Base-by-base conservation (phyloP, 768 basidiomycete species). In the Neoboletus subvelutipes region DNA sequence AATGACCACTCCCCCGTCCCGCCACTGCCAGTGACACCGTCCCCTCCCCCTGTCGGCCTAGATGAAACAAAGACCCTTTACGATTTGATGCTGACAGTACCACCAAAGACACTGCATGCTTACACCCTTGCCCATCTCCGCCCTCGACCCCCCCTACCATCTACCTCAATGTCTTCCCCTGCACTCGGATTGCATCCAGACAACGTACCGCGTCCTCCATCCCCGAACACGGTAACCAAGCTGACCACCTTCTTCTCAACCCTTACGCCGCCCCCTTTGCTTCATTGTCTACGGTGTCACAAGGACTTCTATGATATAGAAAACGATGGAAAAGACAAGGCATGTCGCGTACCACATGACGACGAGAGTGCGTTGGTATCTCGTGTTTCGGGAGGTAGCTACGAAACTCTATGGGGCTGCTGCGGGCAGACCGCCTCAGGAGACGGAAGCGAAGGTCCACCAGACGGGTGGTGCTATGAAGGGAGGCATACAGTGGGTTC, bases 381-480 rank as follows among this genome's bases (percentile, higher is more conserved):
- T 65, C 79, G 85, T 33, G 77, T 86, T 11, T 74, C 77, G 4
- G 64, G 68, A 2, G 65, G 64, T 12, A 73, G 66, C 26, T 77
- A 78, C 56, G 80, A 82, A 68, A 82, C 90, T 0, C 73, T 85
- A 2, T 92, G 83, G 81, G 83, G 80, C 3, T 92, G 90, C 72
- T 92, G 90, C 69, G 86, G 82, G 9, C 77, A 80, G 64, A 85
- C 81, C 0, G 85, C 84, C 7, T 85, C 89, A 26, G 90, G 90
- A 0, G 84, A 87, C 60, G 90, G 90, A 1, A 86, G 89, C 59
- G 86, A 87, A 74, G 90, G 90, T 0, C 90, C 90, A 1, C 90
- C 90, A 1, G 88, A 90, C 66, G 90, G 90, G 1, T 92, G 88
- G 88, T 92, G 90, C 64, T 92, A 90, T 64, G 89, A 92, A 68